Conservation (phyloP, 257 asterid species). For the Rhazya stricta region DNA sequence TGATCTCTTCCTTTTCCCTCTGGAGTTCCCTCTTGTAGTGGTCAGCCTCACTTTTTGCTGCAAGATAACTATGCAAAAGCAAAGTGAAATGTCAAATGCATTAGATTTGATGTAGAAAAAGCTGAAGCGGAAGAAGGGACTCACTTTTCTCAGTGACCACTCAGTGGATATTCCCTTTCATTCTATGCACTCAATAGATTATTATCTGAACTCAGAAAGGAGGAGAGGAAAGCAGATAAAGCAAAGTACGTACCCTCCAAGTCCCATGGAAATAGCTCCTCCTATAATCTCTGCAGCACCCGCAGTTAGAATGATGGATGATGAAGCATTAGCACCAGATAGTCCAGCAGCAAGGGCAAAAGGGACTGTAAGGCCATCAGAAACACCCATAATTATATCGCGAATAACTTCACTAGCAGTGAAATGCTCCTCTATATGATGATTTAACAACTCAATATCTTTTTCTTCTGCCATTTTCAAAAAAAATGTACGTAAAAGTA, state of each 20-base stretch:
- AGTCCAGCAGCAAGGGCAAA: slow-evolving; percentile 93
- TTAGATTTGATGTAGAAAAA: too few species aligned
- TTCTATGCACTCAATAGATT: too few species aligned
- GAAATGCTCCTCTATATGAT: slow-evolving; percentile 79
- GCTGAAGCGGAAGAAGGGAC: too few species aligned
- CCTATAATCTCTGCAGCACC: slow-evolving; percentile 93
- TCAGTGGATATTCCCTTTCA: too few species aligned
- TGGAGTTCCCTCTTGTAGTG: slow-evolving; percentile 71
- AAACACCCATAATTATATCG: slow-evolving; percentile 83
- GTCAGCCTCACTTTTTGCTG: slow-evolving; percentile 91
- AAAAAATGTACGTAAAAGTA: too few species aligned
- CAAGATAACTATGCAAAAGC: slow-evolving; percentile 50
- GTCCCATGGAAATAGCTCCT: slow-evolving; percentile 97
- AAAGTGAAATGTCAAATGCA: too few species aligned
- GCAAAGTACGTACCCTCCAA: slow-evolving; percentile 71
- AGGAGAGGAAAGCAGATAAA: background rate
- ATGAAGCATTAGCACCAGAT: slow-evolving; percentile 87
- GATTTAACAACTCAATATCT: slow-evolving; percentile 35
- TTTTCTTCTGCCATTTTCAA: slow-evolving; percentile 38
- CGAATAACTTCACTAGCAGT: slow-evolving; percentile 86
- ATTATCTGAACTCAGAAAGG: too few species aligned
- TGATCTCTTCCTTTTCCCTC: slow-evolving; percentile 79
- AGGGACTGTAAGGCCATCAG: slow-evolving; percentile 90
- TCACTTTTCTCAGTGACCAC: too few species aligned
- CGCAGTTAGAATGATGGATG: slow-evolving; percentile 84